A percentile compares a stretch with the other conserved stretches of the same genome.
These are phyloP conservation scores for Pythium myriotylum DNA, from an alignment of 352 stramenopile species.

Conservation along the genomic window DNA sequence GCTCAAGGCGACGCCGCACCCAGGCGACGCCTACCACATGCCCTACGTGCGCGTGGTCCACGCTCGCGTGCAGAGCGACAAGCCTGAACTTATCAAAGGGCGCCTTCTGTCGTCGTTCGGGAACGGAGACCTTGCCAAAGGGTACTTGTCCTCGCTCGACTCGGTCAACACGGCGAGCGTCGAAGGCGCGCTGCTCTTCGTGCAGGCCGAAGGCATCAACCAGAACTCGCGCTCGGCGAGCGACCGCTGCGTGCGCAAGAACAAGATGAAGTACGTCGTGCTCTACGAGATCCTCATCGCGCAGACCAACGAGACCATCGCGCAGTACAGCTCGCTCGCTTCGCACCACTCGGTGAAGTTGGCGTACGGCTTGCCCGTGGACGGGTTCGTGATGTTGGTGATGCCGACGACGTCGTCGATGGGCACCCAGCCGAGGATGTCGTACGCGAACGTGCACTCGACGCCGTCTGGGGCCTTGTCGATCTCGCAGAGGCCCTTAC, in stretches of 20 bases:
- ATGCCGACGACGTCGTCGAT: constrained; percentile 47
- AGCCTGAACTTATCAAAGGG: constrained; percentile 53
- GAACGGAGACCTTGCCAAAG: constrained; percentile 42
- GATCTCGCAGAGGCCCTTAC: constrained; percentile 28
- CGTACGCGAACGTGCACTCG: constrained; percentile 38
- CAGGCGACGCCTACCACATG: constrained; percentile 60
- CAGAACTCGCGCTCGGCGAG: constrained; percentile 44
- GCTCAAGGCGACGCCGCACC: constrained; percentile 38
- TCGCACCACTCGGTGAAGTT: constrained; percentile 37
- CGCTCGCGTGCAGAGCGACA: constrained; percentile 72
- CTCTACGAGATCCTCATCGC: constrained; percentile 55
- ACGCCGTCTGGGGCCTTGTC: constrained; percentile 33
- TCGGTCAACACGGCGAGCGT: constrained; percentile 75
- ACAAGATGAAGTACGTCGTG: constrained; percentile 49
- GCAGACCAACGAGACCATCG: constrained; percentile 50
- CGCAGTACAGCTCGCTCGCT: constrained; percentile 25
- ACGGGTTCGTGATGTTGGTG: constrained; percentile 30
- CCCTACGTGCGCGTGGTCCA: constrained; percentile 59
- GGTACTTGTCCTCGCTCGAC: constrained; percentile 64
- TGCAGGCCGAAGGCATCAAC: constrained; percentile 85
- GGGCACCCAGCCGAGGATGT: constrained; percentile 35
- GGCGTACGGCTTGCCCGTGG: constrained; percentile 14
- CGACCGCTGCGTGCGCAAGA: constrained; percentile 57
- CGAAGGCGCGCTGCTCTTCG: constrained; percentile 80
- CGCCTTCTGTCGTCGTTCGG: constrained; percentile 66